Percentiles rank a stretch among this genome's conserved stretches.
phyloP scores from a whole-genome alignment of 805 yeast species.

The Komagataella pastoris region DNA sequence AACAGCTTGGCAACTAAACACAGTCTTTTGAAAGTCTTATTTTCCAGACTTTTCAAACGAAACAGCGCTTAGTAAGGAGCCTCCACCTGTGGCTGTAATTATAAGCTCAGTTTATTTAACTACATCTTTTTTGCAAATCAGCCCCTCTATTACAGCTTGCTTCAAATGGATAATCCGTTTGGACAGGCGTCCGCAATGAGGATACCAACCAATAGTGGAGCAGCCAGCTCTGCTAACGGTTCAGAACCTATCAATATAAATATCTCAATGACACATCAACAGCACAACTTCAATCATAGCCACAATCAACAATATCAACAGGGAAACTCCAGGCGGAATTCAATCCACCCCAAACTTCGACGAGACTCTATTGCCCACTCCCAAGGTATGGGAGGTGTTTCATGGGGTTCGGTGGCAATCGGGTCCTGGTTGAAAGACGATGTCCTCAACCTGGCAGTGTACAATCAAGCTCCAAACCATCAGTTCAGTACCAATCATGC shows the following conservation, averaged over 20 bases:
- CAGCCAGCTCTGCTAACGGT: not conserved
- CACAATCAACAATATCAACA: not conserved
- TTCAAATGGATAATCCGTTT: not conserved
- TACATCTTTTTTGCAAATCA: not conserved
- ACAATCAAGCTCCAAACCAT: conserved; percentile 3
- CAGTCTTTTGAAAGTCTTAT: not conserved
- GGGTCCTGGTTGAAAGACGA: conserved; percentile 96
- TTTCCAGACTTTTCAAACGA: not conserved
- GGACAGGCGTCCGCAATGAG: not conserved
- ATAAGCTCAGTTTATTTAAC: too few relatives aligned
- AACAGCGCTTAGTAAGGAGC: not conserved
- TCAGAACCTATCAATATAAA: not conserved
- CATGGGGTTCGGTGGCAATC: conserved; percentile 93
- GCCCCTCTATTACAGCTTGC: not conserved
- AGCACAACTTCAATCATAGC: not conserved
- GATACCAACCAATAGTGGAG: not conserved
- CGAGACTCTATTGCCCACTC: conserved; percentile 91
- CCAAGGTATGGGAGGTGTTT: conserved; percentile 95
- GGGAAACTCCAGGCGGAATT: conserved; percentile 17
- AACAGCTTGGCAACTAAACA: not conserved
- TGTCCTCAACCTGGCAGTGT: conserved; percentile 41
- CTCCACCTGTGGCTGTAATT: not conserved
- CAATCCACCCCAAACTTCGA: conserved; percentile 43
- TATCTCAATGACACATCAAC: not conserved
- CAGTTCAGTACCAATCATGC: conserved; percentile 7